Percentiles rank a stretch among this genome's conserved stretches.
Conservation (phyloP, 306 rosid species). For the Elaeagnus macrophylla region DNA sequence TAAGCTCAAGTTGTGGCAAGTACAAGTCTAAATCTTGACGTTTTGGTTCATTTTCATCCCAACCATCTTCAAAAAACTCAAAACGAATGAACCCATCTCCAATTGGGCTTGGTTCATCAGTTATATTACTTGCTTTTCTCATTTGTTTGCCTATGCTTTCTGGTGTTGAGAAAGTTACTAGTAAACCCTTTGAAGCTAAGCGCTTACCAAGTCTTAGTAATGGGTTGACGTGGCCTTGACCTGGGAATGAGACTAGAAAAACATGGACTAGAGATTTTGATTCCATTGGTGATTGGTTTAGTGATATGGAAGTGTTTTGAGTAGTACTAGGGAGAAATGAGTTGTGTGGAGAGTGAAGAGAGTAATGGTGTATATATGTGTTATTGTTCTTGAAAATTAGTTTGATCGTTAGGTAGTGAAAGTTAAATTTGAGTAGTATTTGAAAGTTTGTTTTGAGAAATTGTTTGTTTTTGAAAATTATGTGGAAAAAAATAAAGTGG, state of each 20-base stretch:
- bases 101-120: slow-evolving; percentile 8
- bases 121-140: slow-evolving; percentile 18
- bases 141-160: slow-evolving; percentile 16
- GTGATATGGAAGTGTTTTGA: too few species aligned
- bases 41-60: not conserved
- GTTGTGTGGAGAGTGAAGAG: not conserved
- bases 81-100: slow-evolving; percentile 40
- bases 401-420: too few species aligned
- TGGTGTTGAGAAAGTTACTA: slow-evolving; percentile 41
- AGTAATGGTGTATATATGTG: not conserved
- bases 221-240: slow-evolving; percentile 58
- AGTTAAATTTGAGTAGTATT: too few species aligned
- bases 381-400: too few species aligned
- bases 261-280: slow-evolving; percentile 23
- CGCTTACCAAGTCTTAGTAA: slow-evolving; percentile 44
- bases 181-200: slow-evolving; percentile 36
- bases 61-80: slow-evolving; percentile 39
- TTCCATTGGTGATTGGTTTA: not conserved
- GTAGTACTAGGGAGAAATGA: not conserved
- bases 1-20: slow-evolving; percentile 23
- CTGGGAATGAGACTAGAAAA: slow-evolving; percentile 43
- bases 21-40: slow-evolving; percentile 2
- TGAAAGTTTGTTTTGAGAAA: too few species aligned
- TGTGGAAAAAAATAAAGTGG: too few species aligned
- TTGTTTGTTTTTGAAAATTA: too few species aligned